phyloP scores from a whole-genome alignment of 805 yeast species.

The Grigorovia humatica region DNA sequence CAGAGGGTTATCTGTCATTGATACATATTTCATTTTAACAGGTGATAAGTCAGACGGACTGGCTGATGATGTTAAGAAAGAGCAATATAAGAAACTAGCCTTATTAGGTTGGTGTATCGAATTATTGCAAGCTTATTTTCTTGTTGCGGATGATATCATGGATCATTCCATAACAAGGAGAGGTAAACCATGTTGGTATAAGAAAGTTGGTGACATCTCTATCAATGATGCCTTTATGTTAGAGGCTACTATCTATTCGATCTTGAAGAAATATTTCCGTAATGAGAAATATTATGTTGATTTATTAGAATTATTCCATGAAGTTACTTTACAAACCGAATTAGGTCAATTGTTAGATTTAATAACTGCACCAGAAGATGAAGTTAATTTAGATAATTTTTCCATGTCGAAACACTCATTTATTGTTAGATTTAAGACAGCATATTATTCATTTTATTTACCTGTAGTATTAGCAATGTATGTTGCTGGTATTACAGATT shows the following conservation, averaged over 20 bases:
- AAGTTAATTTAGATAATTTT: slow-evolving; percentile 79
- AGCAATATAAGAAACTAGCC: slow-evolving; percentile 75
- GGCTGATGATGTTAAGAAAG: slow-evolving; percentile 21
- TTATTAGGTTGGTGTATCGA: slow-evolving; percentile 93
- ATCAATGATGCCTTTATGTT: slow-evolving; percentile 96
- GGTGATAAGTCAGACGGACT: neutral
- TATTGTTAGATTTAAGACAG: slow-evolving; percentile 94
- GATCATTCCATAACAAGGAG: slow-evolving; percentile 93
- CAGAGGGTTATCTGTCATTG: slow-evolving; percentile 92
- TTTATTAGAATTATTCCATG: slow-evolving; percentile 88
- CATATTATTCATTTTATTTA: slow-evolving; percentile 91
- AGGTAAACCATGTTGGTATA: slow-evolving; percentile 98
- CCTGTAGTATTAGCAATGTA: slow-evolving; percentile 97
- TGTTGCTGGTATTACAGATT: slow-evolving; percentile 69
- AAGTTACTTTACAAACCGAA: slow-evolving; percentile 95
- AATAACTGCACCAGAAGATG: slow-evolving; percentile 94
- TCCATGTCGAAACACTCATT: slow-evolving; percentile 84
- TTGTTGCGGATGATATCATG: slow-evolving; percentile 98
- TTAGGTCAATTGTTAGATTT: slow-evolving; percentile 92
- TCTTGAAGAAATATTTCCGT: slow-evolving; percentile 83
- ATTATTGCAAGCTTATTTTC: slow-evolving; percentile 87
- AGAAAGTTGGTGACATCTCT: slow-evolving; percentile 80
- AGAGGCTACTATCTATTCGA: slow-evolving; percentile 84
- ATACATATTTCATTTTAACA: slow-evolving; percentile 71
- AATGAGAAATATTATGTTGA: slow-evolving; percentile 77